Base-by-base conservation (phyloP, 345 rosid species). In the Sisymbrium altissimum region DNA sequence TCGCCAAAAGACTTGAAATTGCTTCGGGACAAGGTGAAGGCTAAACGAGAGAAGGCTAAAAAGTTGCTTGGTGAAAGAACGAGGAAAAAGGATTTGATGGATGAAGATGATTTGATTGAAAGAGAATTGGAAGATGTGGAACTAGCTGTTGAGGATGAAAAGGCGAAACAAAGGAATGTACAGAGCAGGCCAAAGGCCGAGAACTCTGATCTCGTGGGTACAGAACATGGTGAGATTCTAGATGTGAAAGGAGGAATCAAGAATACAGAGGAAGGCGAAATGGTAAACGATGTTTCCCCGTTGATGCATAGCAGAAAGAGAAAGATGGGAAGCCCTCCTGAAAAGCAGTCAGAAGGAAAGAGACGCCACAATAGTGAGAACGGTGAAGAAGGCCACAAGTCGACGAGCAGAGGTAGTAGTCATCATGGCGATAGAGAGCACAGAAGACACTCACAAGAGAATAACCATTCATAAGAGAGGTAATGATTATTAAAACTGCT, bases 51-150 rank as follows among this genome's bases (percentile, higher is more conserved):
- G 27, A 59, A 59, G 84, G 84, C 88, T 64, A 85, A 85, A 82
- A 88, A 90, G 85, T 71, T 81, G 29, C 97, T 91, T 29, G 87
- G 85, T 15, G 95, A 93, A 79, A 80, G 58, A 48, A 83, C 68
- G 8, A 79, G 83, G 77, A 89, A 87, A 64, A 85, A 72, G 62
- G 98, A 86, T 66, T 66, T 79, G 53, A 81, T 87, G 87, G 97
- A 90, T 64, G 98, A 88, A 50, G 98, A 93, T 75, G 98, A 90
- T 76, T 83, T 88, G 40, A 90, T 93, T 43, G 98, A 90, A 82
- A 88, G 84, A 72, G 93, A 84, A 80, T 75, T 93, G 17, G 98
- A 93, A 78, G 96, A 85, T 70, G 81, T 93, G 10, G 97, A 90
- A 74, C 43, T 88, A 75, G 85, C 91, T 15, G 91, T 78, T 11